Evolutionary conservation across 495 filamentous ascomycete species (phyloP).

Genomic region (Amorphotheca resinae): DNA sequence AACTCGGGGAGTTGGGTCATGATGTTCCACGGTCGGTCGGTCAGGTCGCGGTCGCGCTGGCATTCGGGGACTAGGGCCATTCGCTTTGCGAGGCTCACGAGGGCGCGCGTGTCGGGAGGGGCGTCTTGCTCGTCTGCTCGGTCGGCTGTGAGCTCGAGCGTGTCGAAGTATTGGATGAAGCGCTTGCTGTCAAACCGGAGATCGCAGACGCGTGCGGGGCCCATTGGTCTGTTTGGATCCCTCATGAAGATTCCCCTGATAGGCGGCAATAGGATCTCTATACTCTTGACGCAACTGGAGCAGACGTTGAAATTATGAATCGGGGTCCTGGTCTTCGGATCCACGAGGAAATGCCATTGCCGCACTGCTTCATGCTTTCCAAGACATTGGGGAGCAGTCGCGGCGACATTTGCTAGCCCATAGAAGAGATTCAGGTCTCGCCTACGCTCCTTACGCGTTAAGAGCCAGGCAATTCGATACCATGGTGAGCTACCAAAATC

Average conservation of each 20-base stretch:
- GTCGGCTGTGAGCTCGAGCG: constrained; percentile 43
- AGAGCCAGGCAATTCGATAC: constrained; percentile 54
- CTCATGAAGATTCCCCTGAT: constrained; percentile 35
- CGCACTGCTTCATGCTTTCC: constrained; percentile 33
- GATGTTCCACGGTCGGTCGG: constrained; percentile 44
- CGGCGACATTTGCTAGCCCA: constrained; percentile 32
- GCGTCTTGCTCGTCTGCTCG: constrained; percentile 26
- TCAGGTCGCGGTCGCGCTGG: constrained; percentile 34
- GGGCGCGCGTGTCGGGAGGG: constrained; percentile 34
- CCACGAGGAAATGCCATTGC: constrained; percentile 47
- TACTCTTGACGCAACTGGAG: constrained; percentile 36
- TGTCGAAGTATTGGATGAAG: constrained; percentile 49
- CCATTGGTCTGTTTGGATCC: constrained; percentile 19
- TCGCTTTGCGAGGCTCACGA: constrained; percentile 38
- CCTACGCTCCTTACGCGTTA: constrained; percentile 44
- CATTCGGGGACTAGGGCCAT: constrained; percentile 43
- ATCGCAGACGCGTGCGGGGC: constrained; percentile 30
- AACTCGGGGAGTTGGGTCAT: constrained; percentile 50
- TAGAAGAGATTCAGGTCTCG: constrained; percentile 42
- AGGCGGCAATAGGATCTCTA: constrained; percentile 38
- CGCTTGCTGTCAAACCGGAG: constrained; percentile 38
- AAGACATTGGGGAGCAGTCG: constrained; percentile 35
- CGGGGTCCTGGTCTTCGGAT: constrained; percentile 36
- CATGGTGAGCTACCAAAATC: constrained; percentile 47
- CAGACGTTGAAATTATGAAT: constrained; percentile 47